A percentile compares a stretch with the other conserved stretches of the same genome.
These are phyloP conservation scores for Syzygium jambos DNA, from an alignment of 345 rosid genomes.

Conservation along the genomic window DNA sequence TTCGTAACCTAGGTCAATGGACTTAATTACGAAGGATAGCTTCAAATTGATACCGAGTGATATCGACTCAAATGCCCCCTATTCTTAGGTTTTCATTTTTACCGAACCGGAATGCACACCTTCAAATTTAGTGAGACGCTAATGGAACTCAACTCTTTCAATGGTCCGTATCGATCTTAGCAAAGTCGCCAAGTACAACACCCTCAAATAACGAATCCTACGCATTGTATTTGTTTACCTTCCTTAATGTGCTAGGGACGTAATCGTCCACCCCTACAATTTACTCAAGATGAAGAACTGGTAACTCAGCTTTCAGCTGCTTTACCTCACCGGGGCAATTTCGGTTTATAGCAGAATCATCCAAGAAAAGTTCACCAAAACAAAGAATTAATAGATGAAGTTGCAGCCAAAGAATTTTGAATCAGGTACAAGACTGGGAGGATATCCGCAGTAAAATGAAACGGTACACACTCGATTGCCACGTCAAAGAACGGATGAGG, in stretches of 20 bases:
- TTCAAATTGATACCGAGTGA: not conserved
- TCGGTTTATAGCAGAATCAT: not conserved
- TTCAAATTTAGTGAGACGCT: not conserved
- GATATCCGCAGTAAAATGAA: not conserved
- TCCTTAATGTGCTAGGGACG: not conserved
- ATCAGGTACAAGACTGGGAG: not conserved
- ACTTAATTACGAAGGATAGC: not conserved
- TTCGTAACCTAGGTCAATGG: not conserved
- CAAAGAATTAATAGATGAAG: not conserved
- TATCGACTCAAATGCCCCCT: fast-evolving
- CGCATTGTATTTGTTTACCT: not conserved
- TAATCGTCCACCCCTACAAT: not conserved
- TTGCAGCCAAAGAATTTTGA: not conserved
- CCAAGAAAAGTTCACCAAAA: not conserved
- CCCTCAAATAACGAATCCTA: not conserved
- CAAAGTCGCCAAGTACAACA: not conserved
- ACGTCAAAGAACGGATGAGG: not conserved
- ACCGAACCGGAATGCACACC: not conserved
- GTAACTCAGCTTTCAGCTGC: not conserved
- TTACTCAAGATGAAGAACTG: not conserved
- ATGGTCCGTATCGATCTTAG: not conserved
- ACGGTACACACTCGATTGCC: not conserved
- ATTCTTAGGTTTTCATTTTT: not conserved
- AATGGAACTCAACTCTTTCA: not conserved
- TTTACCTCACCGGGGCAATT: not conserved